phyloP scores from a whole-genome alignment of 2,329 filamentous ascomycete species.

The Neoarthrinium moseri region DNA sequence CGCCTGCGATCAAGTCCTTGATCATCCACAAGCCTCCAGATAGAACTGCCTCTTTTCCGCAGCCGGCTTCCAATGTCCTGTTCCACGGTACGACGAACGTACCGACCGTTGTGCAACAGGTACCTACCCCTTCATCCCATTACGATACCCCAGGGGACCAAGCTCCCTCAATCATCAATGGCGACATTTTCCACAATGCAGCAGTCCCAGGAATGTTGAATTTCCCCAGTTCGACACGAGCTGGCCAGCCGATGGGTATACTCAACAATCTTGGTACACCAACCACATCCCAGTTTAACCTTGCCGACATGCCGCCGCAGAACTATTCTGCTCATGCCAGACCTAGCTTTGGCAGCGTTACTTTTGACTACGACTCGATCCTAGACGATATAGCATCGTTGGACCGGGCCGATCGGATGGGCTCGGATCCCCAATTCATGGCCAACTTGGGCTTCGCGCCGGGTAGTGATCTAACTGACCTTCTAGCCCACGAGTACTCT shows the following conservation, averaged over 20 bases:
- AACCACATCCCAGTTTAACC: slow-evolving; percentile 13
- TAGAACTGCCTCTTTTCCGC: not conserved
- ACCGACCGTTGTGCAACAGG: not conserved
- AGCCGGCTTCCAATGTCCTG: not conserved
- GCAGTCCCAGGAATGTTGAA: not conserved
- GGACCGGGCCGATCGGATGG: slow-evolving; percentile 46
- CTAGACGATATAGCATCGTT: slow-evolving; percentile 51
- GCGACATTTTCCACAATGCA: not conserved
- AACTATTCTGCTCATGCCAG: slow-evolving; percentile 13
- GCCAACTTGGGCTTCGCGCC: slow-evolving; percentile 65
- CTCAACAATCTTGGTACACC: not conserved
- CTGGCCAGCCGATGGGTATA: not conserved
- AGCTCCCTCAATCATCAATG: not conserved
- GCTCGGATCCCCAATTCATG: slow-evolving; percentile 63
- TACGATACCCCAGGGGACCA: slow-evolving; percentile 8
- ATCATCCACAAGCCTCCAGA: not conserved
- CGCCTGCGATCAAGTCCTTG: too few species aligned
- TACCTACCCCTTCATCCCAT: slow-evolving; percentile 3
- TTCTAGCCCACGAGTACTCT: slow-evolving; percentile 21
- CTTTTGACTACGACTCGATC: slow-evolving; percentile 50
- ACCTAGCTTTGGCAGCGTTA: slow-evolving; percentile 21
- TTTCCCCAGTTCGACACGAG: not conserved
- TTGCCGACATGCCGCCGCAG: slow-evolving; percentile 11
- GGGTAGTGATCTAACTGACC: slow-evolving; percentile 56
- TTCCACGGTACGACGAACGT: not conserved